Evolutionary conservation across 106 monocot genomes (phyloP), one percentile per base, ranked within the genome.

Genomic region (Platanthera guangdongensis): DNA sequence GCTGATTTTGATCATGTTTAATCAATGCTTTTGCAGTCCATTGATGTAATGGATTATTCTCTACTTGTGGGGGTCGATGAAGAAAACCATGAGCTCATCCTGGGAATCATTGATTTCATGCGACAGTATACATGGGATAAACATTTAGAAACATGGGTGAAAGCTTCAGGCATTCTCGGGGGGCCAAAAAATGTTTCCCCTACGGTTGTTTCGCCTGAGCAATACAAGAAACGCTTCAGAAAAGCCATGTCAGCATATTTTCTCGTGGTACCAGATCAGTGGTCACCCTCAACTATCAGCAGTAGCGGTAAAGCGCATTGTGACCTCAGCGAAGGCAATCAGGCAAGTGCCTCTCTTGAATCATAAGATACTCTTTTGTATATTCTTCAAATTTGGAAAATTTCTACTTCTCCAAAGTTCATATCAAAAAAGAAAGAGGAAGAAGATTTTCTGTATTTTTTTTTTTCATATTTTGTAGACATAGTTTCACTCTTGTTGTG

Each of bases 51-150:
- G 95, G 92, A 95, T 74, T 95, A 95, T 76, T 95, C 95, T 55
- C 81, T 92, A 60, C 82, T 95, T 30, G 92, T 90, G 32, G 95
- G 92, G 12, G 87, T 92, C 0, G 92, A 95, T 21, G 95, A 85
- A 47, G 83, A 90, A 65, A 88, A 82, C 22, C 88, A 90, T 57
- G 92, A 95, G 78, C 79, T 95, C 19, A 85, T 92, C 52, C 62
- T 95, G 47, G 95, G 95, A 22, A 92, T 95, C 62, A 95, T 95
- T 59, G 95, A 95, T 85, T 95, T 92, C 68, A 87, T 95, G 95
- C 84, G 88, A 47, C 87, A 95, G 71, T 95, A 95, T 63, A 92
- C 92, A 69, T 95, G 95, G 92, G 95, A 95, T 83, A 92, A 95
- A 74, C 92, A 92, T 78, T 77, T 95, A 16, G 95, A 95, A 82